Base-by-base conservation (phyloP, 108 stramenopile species). In the Epithemia pelagica region DNA sequence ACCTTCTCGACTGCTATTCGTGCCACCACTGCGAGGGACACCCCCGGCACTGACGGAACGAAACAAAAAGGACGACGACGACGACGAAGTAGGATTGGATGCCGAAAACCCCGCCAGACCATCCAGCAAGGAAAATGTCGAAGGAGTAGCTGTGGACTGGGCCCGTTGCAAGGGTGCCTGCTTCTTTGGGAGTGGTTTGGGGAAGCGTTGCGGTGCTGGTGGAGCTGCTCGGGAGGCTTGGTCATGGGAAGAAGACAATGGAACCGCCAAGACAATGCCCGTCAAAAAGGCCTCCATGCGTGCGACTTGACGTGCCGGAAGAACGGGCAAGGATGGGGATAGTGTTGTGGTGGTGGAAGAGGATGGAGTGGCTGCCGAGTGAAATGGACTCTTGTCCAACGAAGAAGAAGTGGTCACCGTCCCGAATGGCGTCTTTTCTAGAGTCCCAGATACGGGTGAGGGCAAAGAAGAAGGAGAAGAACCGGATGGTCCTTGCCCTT, bases 221-320 rank as follows among this genome's bases (percentile, higher is more conserved):
- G 20, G 52, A 20, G 52, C 52, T 52, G 20, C 18, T 19, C 20
- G 15, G 18, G 52, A 52, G 18, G 52, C 52, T n/a, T n/a, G n/a
- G n/a, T n/a, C n/a, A 52, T 52, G 52, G 20, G 52, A 52, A 52
- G 52, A 52, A 19, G 25, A 7, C 29, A 21, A 21, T 2, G 67
- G 54, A 30, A 88, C 61, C 8, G 91, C 78, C 54, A 79, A 61
- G 19, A 77, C 62, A 58, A 82, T 85, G 0, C 83, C 74, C 5
- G 81, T 82, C 65, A 92, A 58, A 68, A 92, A 90, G 18, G 91
- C 91, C 67, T 89, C 88, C 86, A 92, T 83, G 51, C 91, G 66
- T 27, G 88, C 88, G 58, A 73, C 73, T 31, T 68, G 73, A 28
- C 91, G 70, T 22, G 85, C 63, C 19, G 72, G 69, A 27, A 92